Conservation (phyloP, 2,329 filamentous ascomycete species). For the Xylariaceae sp. region DNA sequence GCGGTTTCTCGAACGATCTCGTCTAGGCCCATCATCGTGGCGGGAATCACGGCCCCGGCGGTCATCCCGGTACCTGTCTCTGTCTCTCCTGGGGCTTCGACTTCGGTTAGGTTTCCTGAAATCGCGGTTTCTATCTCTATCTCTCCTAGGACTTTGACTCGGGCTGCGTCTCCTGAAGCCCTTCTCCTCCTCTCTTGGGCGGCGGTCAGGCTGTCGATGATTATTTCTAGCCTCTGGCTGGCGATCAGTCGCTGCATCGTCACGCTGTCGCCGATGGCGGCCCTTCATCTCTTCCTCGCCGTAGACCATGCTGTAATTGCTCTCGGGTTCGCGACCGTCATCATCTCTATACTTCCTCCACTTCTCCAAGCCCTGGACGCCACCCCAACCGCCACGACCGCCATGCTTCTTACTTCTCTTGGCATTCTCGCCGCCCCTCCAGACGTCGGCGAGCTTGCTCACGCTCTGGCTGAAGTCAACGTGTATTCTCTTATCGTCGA, state of each 20-base stretch:
- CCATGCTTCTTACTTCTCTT: slow-evolving; percentile 56
- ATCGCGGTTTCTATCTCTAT: slow-evolving; percentile 25
- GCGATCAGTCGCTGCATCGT: slow-evolving; percentile 24
- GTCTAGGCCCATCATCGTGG: slow-evolving; percentile 22
- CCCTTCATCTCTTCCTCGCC: slow-evolving; percentile 65
- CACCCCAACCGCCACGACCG: slow-evolving; percentile 77
- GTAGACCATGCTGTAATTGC: slow-evolving; percentile 75
- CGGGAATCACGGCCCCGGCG: slow-evolving; percentile 18
- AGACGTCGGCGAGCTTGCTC: slow-evolving; percentile 79
- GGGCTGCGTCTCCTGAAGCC: slow-evolving; percentile 11
- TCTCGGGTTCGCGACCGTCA: slow-evolving; percentile 40
- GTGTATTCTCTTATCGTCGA: slow-evolving; percentile 95
- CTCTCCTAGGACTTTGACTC: slow-evolving; percentile 10
- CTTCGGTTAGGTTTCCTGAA: slow-evolving; percentile 24
- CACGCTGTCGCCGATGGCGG: slow-evolving; percentile 41
- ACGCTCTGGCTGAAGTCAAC: slow-evolving; percentile 98
- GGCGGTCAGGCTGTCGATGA: background rate
- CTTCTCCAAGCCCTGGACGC: slow-evolving; percentile 82
- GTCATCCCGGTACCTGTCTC: slow-evolving; percentile 14
- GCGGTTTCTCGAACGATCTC: slow-evolving; percentile 20
- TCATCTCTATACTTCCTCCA: slow-evolving; percentile 82
- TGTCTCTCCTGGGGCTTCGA: slow-evolving; percentile 30
- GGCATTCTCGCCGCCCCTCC: slow-evolving; percentile 79
- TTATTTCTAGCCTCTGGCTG: background rate
- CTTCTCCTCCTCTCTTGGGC: slow-evolving; percentile 21